Percentiles rank a stretch among this genome's conserved stretches.
These are phyloP conservation scores for Periconia sp. DNA, from an alignment of 2,329 filamentous ascomycete species.

Conservation along the genomic window DNA sequence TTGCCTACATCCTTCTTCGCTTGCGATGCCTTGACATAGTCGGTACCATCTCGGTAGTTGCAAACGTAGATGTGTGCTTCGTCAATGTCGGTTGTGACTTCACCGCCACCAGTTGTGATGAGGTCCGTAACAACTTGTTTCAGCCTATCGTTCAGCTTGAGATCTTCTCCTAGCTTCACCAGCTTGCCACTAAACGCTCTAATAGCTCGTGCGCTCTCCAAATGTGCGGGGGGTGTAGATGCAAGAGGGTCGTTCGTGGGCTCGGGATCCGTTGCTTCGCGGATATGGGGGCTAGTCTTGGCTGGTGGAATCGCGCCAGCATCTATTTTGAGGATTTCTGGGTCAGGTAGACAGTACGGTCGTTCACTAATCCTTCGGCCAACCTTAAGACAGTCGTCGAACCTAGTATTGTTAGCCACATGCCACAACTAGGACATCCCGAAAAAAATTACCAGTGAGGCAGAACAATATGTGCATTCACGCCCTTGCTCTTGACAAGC, in stretches of 20 bases:
- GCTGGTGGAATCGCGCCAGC: conserved; percentile 42
- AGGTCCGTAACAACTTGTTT: conserved; percentile 72
- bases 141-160: conserved; percentile 72
- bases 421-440: too few relatives aligned
- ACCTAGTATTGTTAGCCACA: conserved; percentile 61
- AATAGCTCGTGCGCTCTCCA: conserved; percentile 35
- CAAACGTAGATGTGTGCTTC: conserved; percentile 85
- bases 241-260: conserved; percentile 30
- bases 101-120: conserved; percentile 73
- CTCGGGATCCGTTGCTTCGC: conserved; percentile 41
- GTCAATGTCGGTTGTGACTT: conserved; percentile 67
- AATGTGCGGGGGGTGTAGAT: conserved; percentile 23
- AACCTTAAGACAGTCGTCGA: conserved; percentile 93
- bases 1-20: conserved; percentile 86
- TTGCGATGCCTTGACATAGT: conserved; percentile 79
- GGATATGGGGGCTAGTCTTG: conserved; percentile 54
- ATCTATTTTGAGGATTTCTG: conserved; percentile 69
- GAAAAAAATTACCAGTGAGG: conserved; percentile 82
- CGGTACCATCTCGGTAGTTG: conserved; percentile 79
- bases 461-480: conserved; percentile 81
- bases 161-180: conserved; percentile 78
- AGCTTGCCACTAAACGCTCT: conserved; percentile 77
- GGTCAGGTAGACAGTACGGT: conserved; percentile 85
- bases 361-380: conserved; percentile 88
- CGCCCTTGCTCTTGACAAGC: conserved; percentile 66